A percentile compares a stretch with the other conserved stretches of the same genome.
phyloP scores from a whole-genome alignment of 2,329 filamentous ascomycete species.

The Colletotrichum sidae region DNA sequence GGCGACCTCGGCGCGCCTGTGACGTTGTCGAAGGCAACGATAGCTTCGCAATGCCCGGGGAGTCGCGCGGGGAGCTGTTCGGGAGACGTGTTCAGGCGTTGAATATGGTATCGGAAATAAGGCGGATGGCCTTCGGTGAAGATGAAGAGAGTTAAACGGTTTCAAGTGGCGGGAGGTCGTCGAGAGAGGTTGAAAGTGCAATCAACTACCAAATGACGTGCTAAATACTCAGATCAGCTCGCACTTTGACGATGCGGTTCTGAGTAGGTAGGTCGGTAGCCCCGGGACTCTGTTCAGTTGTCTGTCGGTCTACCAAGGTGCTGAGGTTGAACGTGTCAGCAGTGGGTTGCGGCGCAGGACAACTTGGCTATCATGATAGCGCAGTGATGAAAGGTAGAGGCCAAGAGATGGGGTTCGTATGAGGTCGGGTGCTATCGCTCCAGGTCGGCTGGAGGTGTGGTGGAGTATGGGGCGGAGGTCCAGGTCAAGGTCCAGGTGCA shows the following conservation, averaged over 20 bases:
- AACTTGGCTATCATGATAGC: slow-evolving; percentile 36
- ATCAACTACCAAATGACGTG: slow-evolving; percentile 31
- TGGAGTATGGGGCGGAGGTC: slow-evolving; percentile 27
- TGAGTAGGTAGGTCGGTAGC: slow-evolving; percentile 3
- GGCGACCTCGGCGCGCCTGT: slow-evolving; percentile 32
- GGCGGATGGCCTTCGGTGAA: not conserved
- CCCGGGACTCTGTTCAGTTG: slow-evolving; percentile 12
- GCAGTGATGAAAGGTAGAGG: slow-evolving; percentile 28
- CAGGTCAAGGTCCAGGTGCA: not conserved
- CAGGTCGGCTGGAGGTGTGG: slow-evolving; percentile 7
- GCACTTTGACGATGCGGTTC: slow-evolving; percentile 30
- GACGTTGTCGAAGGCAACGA: slow-evolving; percentile 22
- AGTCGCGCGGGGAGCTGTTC: slow-evolving; percentile 30
- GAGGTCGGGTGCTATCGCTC: slow-evolving; percentile 34
- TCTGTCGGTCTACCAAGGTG: slow-evolving; percentile 26
- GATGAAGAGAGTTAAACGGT: slow-evolving; percentile 1
- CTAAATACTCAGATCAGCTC: slow-evolving; percentile 21
- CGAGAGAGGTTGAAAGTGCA: slow-evolving; percentile 19
- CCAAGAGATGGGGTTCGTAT: slow-evolving; percentile 30
- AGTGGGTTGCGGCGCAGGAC: slow-evolving; percentile 18
- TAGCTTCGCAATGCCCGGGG: slow-evolving; percentile 34
- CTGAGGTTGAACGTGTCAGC: slow-evolving; percentile 18
- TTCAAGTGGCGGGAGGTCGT: slow-evolving; percentile 10
- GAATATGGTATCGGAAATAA: not conserved
- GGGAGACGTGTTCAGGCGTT: not conserved